Base-by-base conservation (phyloP, 202 grass and related monocot genomes). In the Elaeis oleifera region DNA sequence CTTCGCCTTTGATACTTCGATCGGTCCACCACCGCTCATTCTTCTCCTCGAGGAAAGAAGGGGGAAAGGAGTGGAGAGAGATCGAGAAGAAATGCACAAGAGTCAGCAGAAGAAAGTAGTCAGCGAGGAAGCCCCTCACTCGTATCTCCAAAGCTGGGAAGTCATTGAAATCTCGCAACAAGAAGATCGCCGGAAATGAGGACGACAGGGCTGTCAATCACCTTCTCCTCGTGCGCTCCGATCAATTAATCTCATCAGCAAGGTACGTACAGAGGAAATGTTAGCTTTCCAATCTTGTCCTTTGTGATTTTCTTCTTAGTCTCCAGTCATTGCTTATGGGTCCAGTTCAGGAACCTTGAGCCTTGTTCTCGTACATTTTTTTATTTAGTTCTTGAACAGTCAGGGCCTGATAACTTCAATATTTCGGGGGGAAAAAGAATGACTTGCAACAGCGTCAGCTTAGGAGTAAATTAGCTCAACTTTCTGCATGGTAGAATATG, bases 191-290 rank as follows among this genome's bases (percentile, higher is more conserved):
- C 7, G 4, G 64, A 21, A 32, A 28, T 18, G 69, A 60, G 51
- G 15, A 39, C 48, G 79, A 76, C 16, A 32, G 61, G 53, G 73
- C 74, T 5, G 49, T 92, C 17, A 64, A 97, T 61, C 74, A 61
- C 32, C 88, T 92, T 68, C 78, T 89, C 56, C 23, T 79, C 21
- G 71, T 75, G 55, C 81, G 88, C 51, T 84, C 85, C 61, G 51
- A 76, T 50, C 82, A 89, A 64, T 65, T 4, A 67, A 64, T 50
- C 76, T 97, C 65, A 36, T 86, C 58, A 62, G 65, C 23, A 82
- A 92, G 88, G 94, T 97, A 20, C 16, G n/a, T 9, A 9, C 6
- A 36, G 6, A 36, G 32, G 8, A 36, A 24, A 27, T 5, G 4
- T 27, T 36, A 36, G 8, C 32, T 8, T 36, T 36, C 32, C 32